These are phyloP conservation scores for Anastatica hierochuntica DNA, from an alignment of 345 rosid species.

Conservation along the genomic window DNA sequence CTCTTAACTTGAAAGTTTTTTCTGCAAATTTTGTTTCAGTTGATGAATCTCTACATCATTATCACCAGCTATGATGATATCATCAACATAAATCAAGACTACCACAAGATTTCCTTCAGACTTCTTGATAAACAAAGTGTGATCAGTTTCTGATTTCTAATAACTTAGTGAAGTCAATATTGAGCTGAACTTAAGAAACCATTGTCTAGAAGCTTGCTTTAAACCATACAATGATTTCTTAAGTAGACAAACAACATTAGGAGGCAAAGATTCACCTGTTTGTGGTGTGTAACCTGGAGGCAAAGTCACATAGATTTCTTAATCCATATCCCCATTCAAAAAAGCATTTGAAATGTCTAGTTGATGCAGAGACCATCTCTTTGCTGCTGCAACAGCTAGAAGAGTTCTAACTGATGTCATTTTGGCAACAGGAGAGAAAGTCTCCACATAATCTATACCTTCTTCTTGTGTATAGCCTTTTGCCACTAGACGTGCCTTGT, in stretches of 20 bases:
- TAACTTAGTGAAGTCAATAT: rapidly evolving
- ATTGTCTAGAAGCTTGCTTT: background rate
- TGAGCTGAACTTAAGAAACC: background rate
- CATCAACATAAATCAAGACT: background rate
- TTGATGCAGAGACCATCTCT: background rate
- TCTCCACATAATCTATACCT: background rate
- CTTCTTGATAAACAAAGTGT: background rate
- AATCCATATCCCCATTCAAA: background rate
- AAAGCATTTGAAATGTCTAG: background rate
- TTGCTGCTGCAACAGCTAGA: background rate
- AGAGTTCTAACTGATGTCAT: background rate
- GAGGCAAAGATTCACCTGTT: background rate
- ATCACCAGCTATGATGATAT: background rate
- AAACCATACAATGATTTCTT: background rate
- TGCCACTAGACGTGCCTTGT: too few relatives aligned
- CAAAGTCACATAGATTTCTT: background rate
- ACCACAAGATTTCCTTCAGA: too few relatives aligned
- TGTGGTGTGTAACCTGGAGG: background rate
- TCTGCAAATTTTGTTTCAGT: background rate
- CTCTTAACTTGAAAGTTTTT: background rate
- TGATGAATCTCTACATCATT: background rate
- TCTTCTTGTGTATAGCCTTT: background rate
- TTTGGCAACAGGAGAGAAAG: background rate
- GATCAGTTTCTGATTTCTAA: background rate
- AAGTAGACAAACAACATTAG: rapidly evolving